Evolutionary conservation across 2,329 filamentous ascomycete genomes (phyloP), one percentile per base, ranked within the genome.

Genomic region (Neoarthrinium moseri): DNA sequence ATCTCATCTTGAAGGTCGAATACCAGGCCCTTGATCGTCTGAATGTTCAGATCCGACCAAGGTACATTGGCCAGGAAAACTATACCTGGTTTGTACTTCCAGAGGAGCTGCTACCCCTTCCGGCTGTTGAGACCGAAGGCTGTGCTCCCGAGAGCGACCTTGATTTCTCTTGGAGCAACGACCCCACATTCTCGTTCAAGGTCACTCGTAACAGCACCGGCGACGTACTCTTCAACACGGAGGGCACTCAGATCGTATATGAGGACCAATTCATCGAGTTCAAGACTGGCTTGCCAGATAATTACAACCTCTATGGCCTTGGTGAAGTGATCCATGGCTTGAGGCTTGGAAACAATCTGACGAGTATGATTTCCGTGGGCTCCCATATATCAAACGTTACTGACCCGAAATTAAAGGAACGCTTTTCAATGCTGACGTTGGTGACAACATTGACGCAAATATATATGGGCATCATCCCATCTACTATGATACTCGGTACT

Each of bases 181-280:
- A 71, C 15, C 74, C 73, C 3, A 85, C 82, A 0, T 91, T 91
- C 64, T 81, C 76, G 5, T 91, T 91, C 62, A 73, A 73, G 0
- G 74, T 91, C 7, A 72, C 68, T 36, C 79, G 82, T 23, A 77
- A 74, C 53, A 74, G 71, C 38, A 84, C 72, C 6, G 74, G 79
- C 0, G 86, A 91, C 58, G 73, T 82, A 0, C 66, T 91, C 0
- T 91, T 90, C 60, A 77, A 79, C 10, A 90, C 86, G 0, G 66
- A 72, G 15, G 83, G 81, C 4, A 80, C 72, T 2, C 75, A 80
- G 10, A 65, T 91, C 12, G 80, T 91, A 0, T 91, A 81, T 56
- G 86, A 90, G 58, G 78, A 91, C 53, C 87, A 91, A 56, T 91
- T 89, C 62, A 78, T 91, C 33, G 87, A 91, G 56, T 85, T 91